Percentiles rank a stretch among this genome's conserved stretches.
Conservation (phyloP, 202 grass and related monocot species). For the Setaria italica region DNA sequence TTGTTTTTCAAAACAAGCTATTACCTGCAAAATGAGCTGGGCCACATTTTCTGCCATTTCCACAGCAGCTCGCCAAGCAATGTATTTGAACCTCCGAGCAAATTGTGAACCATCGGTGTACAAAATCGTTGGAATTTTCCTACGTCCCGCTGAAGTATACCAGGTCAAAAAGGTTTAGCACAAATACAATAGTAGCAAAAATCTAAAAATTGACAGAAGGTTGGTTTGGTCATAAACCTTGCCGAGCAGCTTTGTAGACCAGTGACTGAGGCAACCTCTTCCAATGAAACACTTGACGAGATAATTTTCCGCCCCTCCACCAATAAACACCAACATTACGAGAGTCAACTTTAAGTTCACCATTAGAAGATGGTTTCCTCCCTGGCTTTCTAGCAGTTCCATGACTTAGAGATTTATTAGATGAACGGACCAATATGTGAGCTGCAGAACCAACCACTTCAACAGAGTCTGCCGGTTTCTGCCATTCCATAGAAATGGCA, state of each 20-base stretch:
- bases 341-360: constrained; percentile 67
- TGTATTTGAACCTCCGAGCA: constrained; percentile 80
- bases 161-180: constrained; percentile 48
- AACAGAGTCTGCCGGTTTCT: constrained; percentile 87
- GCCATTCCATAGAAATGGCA: constrained; percentile 77
- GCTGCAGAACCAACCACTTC: constrained; percentile 88
- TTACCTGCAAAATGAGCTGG: constrained; percentile 89
- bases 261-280: constrained; percentile 84
- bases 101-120: constrained; percentile 88
- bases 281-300: constrained; percentile 91
- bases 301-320: constrained; percentile 93
- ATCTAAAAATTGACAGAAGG: constrained; percentile 15
- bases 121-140: constrained; percentile 78
- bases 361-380: constrained; percentile 59
- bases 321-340: constrained; percentile 77
- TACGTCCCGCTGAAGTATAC: constrained; percentile 75
- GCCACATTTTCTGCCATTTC: constrained; percentile 80
- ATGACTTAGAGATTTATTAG: constrained; percentile 53
- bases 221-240: constrained; percentile 67
- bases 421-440: constrained; percentile 66
- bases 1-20: constrained; percentile 38
- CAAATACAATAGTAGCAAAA: constrained; percentile 26
- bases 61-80: constrained; percentile 87
- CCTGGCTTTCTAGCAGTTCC: constrained; percentile 66
- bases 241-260: constrained; percentile 70